Base-by-base conservation (phyloP, 805 yeast species). In the Lipomyces sp. region DNA sequence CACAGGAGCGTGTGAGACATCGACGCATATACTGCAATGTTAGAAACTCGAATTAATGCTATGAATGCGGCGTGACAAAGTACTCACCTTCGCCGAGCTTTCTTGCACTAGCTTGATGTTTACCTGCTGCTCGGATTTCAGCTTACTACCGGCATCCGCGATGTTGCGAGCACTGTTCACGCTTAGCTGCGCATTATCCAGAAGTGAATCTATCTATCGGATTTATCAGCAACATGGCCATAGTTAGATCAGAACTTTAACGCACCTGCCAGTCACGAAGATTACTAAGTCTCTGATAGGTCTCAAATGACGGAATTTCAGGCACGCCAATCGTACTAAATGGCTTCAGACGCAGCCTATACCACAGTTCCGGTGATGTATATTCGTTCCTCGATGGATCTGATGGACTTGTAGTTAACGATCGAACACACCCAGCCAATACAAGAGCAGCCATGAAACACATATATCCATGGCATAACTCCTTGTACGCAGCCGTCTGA, bases 311-410 rank as follows among this genome's bases (percentile, higher is more conserved):
- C 2, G 94, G 92, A 53, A 85, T 73, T 35, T 81, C 83, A 0
- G 97, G 97, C 10, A 86, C 86, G 0, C 96, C 97, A 29, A 92
- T 88, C 0, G 92, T 84, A 30, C 88, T 84, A 79, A 89, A 90
- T 3, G 95, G 87, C 75, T 91, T 92, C 84, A 91, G 83, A 71
- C 96, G 84, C 57, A 92, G 78, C 8, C 82, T 78, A 74, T 83
- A 87, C 18, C 84, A 74, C 48, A 80, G 69, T 57, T 78, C 78
- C 1, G 72, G 66, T 3, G 70, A 48, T 2, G 77, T 51, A 24
- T 18, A 29, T 29, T 51, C 34, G n/a, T 51, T 29, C 54, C 5
- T 32, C 54, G 54, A 32, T 51, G 67, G 35, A 15, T 29, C 57
- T 5, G 18, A 10, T 11, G n/a, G 24, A 32, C 30, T 18, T 8